Base-by-base conservation (phyloP, 2,329 filamentous ascomycete genomes). In the Scopulariopsis brevicaulis region DNA sequence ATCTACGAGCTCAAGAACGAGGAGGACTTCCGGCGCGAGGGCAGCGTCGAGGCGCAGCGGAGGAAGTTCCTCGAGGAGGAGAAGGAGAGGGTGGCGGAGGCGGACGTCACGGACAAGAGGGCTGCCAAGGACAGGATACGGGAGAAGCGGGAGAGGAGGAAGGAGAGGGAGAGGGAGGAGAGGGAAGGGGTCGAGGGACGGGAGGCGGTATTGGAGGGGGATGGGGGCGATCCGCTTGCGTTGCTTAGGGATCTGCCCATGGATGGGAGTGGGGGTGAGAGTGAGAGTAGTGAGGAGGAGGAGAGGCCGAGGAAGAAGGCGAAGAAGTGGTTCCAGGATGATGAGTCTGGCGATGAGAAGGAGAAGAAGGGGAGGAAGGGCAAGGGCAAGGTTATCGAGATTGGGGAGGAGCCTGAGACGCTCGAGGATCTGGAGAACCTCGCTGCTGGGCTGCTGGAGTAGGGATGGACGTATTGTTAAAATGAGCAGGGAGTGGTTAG, bases 1-100 rank as follows among this genome's bases (percentile, higher is more conserved):
- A 71, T 95, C 15, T 96, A 97, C 74, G 89, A 96, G 69, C 84
- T 99, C 63, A 87, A 93, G 68, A 83, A 89, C 70, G 90, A 96
- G 72, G 84, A 86, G 0, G 83, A 85, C 63, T 99, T 97, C 79
- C 78, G 77, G 62, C 79, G 82, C 46, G 81, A 85, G 57, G 94
- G 93, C 40, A 77, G 85, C 25, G 87, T 89, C 2, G 87, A 91
- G 63, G 81, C 82, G 54, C 90, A 95, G 71, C 81, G 90, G 53
- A 77, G 80, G 64, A 82, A 80, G 63, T 99, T 96, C 75, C 75
- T 97, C 69, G 85, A 88, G 54, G 79, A 79, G 60, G 93, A 96
- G 70, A 76, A 81, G 12, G 80, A 82, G 64, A 82, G 85, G 62
- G 89, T 95, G 34, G 78, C 79, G 63, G 77, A 82, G 65, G 89